A percentile compares a stretch with the other conserved stretches of the same genome.
phyloP scores from a whole-genome alignment of 2,329 filamentous ascomycete species.

The Fusarium heterosporum region DNA sequence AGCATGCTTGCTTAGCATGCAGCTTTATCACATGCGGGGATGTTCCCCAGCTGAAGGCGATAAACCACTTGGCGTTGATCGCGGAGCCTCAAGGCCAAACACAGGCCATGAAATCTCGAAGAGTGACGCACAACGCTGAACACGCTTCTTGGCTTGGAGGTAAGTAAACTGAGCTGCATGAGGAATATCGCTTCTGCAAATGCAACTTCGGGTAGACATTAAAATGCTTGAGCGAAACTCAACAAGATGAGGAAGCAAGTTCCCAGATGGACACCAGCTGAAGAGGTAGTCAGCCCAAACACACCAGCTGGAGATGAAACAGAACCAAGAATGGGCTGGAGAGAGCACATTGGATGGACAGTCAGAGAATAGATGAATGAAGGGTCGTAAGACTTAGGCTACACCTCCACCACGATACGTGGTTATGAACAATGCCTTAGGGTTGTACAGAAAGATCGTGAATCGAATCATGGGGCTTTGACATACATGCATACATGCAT shows the following conservation, averaged over 20 bases:
- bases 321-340: slow-evolving; percentile 11
- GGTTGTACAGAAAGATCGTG: slow-evolving; percentile 37
- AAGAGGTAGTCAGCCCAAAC: slow-evolving; percentile 13
- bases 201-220: not conserved
- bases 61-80: slow-evolving; percentile 23
- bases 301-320: slow-evolving; percentile 13
- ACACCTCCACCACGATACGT: slow-evolving; percentile 16
- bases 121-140: slow-evolving; percentile 1
- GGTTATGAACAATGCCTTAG: slow-evolving; percentile 24
- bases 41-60: slow-evolving; percentile 15
- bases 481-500: slow-evolving; percentile 39
- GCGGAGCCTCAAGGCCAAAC: slow-evolving; percentile 25
- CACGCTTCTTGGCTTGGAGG: not conserved
- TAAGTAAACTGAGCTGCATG: not conserved
- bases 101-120: not conserved
- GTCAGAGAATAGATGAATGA: slow-evolving; percentile 11
- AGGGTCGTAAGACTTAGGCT: slow-evolving; percentile 28
- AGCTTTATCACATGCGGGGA: slow-evolving; percentile 31
- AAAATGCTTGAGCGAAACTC: slow-evolving; percentile 1
- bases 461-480: slow-evolving; percentile 36
- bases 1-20: slow-evolving; percentile 18
- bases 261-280: slow-evolving; percentile 29
- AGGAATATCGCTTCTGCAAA: slow-evolving; percentile 1
- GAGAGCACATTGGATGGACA: slow-evolving; percentile 1
- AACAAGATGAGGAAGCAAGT: slow-evolving; percentile 20